Conservation (phyloP, 2,329 filamentous ascomycete genomes). For the Verticillium zaregamsianum region DNA sequence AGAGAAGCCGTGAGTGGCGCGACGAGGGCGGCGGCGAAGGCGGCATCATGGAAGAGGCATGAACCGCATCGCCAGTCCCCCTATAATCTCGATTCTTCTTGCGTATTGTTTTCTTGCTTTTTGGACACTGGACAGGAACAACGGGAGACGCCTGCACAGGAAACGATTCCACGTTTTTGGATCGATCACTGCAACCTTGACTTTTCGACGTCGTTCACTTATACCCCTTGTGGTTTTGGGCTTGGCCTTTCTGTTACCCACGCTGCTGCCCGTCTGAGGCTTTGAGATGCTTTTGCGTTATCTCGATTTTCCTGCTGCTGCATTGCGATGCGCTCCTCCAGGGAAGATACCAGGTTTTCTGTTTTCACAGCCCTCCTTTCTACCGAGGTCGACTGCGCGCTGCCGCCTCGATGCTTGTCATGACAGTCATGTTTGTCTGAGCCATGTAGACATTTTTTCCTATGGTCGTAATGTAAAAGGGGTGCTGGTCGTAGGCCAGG, state of each 20-base stretch:
- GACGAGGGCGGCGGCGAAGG: constrained; percentile 75
- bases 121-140: background rate
- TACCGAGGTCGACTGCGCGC: background rate
- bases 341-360: background rate
- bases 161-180: background rate
- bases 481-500: background rate
- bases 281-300: background rate
- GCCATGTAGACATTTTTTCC: background rate
- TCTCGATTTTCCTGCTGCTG: background rate
- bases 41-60: constrained; percentile 58
- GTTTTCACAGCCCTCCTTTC: background rate
- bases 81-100: background rate
- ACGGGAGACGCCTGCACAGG: background rate
- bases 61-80: background rate
- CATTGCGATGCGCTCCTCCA: background rate
- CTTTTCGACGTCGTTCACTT: background rate
- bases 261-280: background rate
- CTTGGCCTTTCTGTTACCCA: background rate
- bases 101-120: background rate
- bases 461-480: background rate
- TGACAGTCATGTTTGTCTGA: constrained; percentile 2
- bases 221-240: background rate
- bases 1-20: constrained; percentile 86
- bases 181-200: background rate
- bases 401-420: constrained; percentile 1